Base-by-base conservation (phyloP, 164 flowering plant genomes). In the Cinnamomum chago region DNA sequence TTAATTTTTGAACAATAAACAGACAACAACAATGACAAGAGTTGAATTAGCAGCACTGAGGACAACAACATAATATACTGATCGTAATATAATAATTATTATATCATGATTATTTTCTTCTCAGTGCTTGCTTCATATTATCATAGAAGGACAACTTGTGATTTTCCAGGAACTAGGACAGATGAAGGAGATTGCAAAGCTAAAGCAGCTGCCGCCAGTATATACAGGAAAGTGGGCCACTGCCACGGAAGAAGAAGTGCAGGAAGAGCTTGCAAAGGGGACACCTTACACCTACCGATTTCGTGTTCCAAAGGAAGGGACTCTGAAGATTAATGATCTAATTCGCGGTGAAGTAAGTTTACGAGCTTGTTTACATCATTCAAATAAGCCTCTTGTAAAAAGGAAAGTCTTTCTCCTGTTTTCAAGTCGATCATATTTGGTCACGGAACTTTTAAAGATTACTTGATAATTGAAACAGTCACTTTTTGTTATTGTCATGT, bases 211-310 rank as follows among this genome's bases (percentile, higher is more conserved):
- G 75, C 98, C 98, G 75, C 99, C 99, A 50, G 91, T 93, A 28
- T 93, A 95, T 78, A 79, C 87, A 5, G 99, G 99, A 73, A 92
- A 89, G 84, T 95, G 99, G 99, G 90, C 92, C 40, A 84, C 68
- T 77, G 98, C 96, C 50, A 80, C 92, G 2, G 89, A 85, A 35
- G 84, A 82, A 65, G 97, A 93, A 85, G 86, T 95, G 40, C 77
- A 90, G 70, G 85, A 90, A 72, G 95, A 92, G 84, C 83, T 95
- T 68, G 86, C 69, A 55, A 95, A 85, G 78, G 98, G 95, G 75
- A 93, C 96, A 33, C 95, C 99, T 70, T 89, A 80, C 78, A 93
- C 99, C 23, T 95, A 88, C 77, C 88, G 99, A 4, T 95, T 95
- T 76, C 89, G 96, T 64, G 99, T 95, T 67, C 99, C 98, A 2